Evolutionary conservation across 2,329 filamentous ascomycete species (phyloP).

Genomic region (Aureobasidium lini): DNA sequence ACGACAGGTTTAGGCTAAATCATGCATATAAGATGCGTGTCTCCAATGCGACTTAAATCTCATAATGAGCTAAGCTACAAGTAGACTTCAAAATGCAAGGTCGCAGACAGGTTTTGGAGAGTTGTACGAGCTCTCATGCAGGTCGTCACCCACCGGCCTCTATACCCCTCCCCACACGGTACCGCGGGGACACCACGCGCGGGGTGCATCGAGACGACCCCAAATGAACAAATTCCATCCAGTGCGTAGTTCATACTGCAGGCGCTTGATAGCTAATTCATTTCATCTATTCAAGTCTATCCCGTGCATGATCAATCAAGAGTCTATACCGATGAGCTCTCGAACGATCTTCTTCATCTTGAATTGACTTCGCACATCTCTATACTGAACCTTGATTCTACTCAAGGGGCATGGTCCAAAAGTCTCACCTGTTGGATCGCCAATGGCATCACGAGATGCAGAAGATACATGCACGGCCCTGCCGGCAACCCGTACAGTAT

Average conservation of each 20-base stretch:
- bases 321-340: too few species aligned
- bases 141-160: constrained; percentile 1
- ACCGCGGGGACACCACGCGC: neutral
- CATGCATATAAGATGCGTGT: neutral
- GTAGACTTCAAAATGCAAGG: neutral
- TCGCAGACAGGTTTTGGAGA: neutral
- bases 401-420: neutral
- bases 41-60: neutral
- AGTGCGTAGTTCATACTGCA: too few species aligned
- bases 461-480: neutral
- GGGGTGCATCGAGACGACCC: neutral
- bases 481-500: neutral
- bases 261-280: too few species aligned
- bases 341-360: too few species aligned
- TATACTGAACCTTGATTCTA: neutral
- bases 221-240: too few species aligned
- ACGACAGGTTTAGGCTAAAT: neutral
- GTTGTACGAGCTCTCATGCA: neutral
- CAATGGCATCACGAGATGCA: neutral
- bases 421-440: neutral
- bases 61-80: neutral
- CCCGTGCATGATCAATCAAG: too few species aligned
- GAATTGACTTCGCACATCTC: neutral
- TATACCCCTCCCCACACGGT: neutral
- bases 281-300: too few species aligned